phyloP scores from a whole-genome alignment of 2,329 filamentous ascomycete species.

The Echinosphaeria canescens region DNA sequence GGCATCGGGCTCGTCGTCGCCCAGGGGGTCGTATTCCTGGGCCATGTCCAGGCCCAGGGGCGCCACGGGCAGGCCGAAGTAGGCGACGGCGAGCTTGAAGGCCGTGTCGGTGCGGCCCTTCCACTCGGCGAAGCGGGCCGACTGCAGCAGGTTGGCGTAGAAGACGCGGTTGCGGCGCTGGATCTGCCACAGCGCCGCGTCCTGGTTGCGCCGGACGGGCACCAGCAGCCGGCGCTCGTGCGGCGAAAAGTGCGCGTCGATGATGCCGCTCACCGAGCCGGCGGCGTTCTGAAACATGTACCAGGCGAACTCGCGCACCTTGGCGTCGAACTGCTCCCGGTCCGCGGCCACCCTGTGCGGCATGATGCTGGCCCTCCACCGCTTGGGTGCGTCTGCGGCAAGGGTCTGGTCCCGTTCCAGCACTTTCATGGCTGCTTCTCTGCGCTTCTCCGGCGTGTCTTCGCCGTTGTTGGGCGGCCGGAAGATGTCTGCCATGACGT shows the following conservation, averaged over 20 bases:
- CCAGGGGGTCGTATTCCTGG: background rate
- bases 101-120: slow-evolving; percentile 7
- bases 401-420: slow-evolving; percentile 2
- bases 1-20: slow-evolving; percentile 3
- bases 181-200: slow-evolving; percentile 3
- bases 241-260: slow-evolving; percentile 7
- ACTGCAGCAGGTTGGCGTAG: slow-evolving; percentile 3
- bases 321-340: slow-evolving; percentile 2
- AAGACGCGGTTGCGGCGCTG: slow-evolving; percentile 3
- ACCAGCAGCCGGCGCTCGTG: slow-evolving; percentile 4
- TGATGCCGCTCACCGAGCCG: slow-evolving; percentile 10
- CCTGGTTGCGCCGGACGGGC: slow-evolving; percentile 10
- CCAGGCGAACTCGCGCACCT: slow-evolving; percentile 1
- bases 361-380: slow-evolving; percentile 4
- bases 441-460: too few relatives aligned
- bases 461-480: too few relatives aligned
- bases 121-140: slow-evolving; percentile 2
- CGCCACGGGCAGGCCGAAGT: slow-evolving; percentile 21
- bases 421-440: too few relatives aligned
- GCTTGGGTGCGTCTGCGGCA: background rate
- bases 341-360: too few relatives aligned
- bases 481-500: too few relatives aligned
- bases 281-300: slow-evolving; percentile 1
- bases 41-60: slow-evolving; percentile 12
- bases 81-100: slow-evolving; percentile 21